Conservation (phyloP, 2,329 filamentous ascomycete genomes). For the Bimuria novae-zelandiae region DNA sequence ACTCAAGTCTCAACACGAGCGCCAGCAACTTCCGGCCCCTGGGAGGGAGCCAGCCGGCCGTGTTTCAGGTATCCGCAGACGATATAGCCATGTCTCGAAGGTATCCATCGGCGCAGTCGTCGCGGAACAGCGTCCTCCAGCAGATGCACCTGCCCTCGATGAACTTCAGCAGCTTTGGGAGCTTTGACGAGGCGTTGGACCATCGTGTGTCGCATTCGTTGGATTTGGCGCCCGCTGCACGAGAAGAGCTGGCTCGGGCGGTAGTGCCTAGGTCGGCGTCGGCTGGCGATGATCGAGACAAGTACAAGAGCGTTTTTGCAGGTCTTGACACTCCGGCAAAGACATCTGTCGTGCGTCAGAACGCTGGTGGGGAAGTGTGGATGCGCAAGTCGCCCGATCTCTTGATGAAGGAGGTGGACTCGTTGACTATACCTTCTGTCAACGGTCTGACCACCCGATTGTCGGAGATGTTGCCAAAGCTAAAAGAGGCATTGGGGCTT, state of each 20-base stretch:
- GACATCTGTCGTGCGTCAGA: slow-evolving; percentile 15
- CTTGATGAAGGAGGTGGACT: slow-evolving; percentile 51
- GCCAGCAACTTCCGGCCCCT: slow-evolving; percentile 35
- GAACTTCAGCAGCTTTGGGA: slow-evolving; percentile 54
- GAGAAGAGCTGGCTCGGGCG: slow-evolving; percentile 36
- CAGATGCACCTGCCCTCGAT: slow-evolving; percentile 51
- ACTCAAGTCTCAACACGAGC: slow-evolving; percentile 49
- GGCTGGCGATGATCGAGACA: slow-evolving; percentile 47
- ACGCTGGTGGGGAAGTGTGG: background rate
- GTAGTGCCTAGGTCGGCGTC: slow-evolving; percentile 43
- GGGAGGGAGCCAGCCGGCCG: slow-evolving; percentile 19
- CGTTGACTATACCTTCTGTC: slow-evolving; percentile 53
- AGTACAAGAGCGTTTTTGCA: slow-evolving; percentile 53
- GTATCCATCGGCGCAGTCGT: slow-evolving; percentile 27
- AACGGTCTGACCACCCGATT: slow-evolving; percentile 51
- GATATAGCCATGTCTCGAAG: slow-evolving; percentile 24
- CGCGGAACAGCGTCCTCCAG: slow-evolving; percentile 21
- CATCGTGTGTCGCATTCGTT: slow-evolving; percentile 45
- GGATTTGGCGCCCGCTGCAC: slow-evolving; percentile 29
- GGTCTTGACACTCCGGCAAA: slow-evolving; percentile 44
- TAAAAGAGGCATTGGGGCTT: slow-evolving; percentile 46
- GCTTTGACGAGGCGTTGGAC: slow-evolving; percentile 51
- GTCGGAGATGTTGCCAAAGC: slow-evolving; percentile 51
- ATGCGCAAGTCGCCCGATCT: slow-evolving; percentile 42
- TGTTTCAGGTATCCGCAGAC: slow-evolving; percentile 24